Base-by-base conservation (phyloP, 2,329 filamentous ascomycete species). In the Neopestalotiopsis rosae region DNA sequence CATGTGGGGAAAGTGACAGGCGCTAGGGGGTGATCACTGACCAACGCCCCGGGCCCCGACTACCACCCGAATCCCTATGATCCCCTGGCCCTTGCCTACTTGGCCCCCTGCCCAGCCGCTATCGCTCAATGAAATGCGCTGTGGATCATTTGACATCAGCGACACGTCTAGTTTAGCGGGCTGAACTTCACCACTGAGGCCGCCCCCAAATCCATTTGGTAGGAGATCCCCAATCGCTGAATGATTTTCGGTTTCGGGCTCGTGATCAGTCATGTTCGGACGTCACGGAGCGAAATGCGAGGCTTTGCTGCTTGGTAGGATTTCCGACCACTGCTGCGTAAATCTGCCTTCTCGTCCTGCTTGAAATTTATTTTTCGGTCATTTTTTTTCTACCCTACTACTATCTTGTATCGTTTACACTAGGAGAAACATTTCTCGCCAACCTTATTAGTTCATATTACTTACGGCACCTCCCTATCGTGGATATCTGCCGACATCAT, bases 101-200 rank as follows among this genome's bases (percentile, higher is more conserved):
- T 28, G 24, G 24, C 24, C 20, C 57, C 45, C 30, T 30, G 30
- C 57, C 24, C 12, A 24, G 24, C 30, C 57, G 30, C 57, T 34
- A 34, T 59, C 57, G 57, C 57, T 24, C 34, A 40, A 38, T n/a
- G 30, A 62, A 38, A 64, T 64, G 61, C 61, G 40, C 61, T 45
- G 61, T 64, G 61, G 61, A 64, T 64, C 61, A 64, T 40, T 64
- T 64, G 61, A 64, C 61, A 64, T 64, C 61, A 64, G 61, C 61
- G 61, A 20, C 40, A 40, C 61, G 20, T 52, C n/a, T 52, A 49
- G 42, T n/a, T 14, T 14, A 52, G 45, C 45, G 45, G 45, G 45
- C 45, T n/a, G 17, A 52, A 52, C 17, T 52, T 17, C 45, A 38
- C 34, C 6, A 10, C 34, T 38, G 45, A 52, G 45, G 45, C 45